Evolutionary conservation across 805 yeast genomes (phyloP), one percentile per base, ranked within the genome.

Genomic region (Pichia heedii): DNA sequence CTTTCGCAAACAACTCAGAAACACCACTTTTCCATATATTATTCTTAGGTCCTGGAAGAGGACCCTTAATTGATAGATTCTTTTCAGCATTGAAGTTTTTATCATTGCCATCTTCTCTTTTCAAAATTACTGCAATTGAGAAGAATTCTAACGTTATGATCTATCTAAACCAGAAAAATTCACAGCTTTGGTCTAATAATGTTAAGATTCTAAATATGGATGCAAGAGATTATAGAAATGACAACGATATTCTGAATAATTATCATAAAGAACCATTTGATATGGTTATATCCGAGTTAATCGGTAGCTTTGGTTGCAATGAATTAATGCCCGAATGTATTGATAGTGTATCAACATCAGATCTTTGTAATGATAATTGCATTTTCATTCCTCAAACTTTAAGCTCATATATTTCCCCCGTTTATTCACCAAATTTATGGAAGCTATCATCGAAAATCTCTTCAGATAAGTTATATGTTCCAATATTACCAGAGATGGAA

Each of bases 251-350:
- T 1, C 9, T 29, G 13, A 15, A 29, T 29, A 4, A 5, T 12
- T 29, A 29, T 29, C 32, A 29, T 29, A n/a, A n/a, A n/a, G 10
- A n/a, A 9, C 20, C 20, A 10, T 20, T 44, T 13, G 30, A 37
- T 22, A 54, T 89, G 36, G 72, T 88, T 9, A 70, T 90, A 1
- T 82, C 94, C 36, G 97, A 89, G 58, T 65, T 90, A 8, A 61
- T 89, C 22, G 97, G 97, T 6, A 84, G 95, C 15, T 84, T 90
- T 64, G 97, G 95, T 4, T 90, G 94, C 59, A 90, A 89, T 60
- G 97, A 89, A 57, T 68, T 86, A 16, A 73, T 85, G 9, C 97
- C 97, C 0, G 97, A 89, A 58, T 80, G 93, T 45, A 59, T 86
- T 3, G 66, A 65, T 37, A 63, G 70, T 1, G 54, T 69, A 16